phyloP scores from a whole-genome alignment of 805 yeast genomes.

The Wickerhamomyces bisporus region DNA sequence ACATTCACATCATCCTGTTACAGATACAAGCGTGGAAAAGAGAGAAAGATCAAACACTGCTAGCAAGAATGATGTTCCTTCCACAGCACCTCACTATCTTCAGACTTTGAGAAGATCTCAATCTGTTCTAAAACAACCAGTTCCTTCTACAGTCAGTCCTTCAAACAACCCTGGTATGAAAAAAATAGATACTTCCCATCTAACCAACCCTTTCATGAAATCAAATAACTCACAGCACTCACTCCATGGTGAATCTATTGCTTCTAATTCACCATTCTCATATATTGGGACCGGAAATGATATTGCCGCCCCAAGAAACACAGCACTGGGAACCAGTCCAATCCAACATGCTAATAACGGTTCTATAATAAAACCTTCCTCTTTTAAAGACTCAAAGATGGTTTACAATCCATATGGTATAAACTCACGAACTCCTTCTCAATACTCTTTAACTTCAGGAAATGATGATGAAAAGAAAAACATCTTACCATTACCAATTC shows the following conservation, averaged over 20 bases:
- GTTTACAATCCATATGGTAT: slow-evolving; percentile 65
- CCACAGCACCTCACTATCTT: not conserved
- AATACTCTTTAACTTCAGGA: slow-evolving; percentile 13
- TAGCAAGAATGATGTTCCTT: not conserved
- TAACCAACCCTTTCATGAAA: slow-evolving; percentile 1
- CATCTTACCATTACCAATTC: slow-evolving; percentile 55
- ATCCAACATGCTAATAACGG: not conserved
- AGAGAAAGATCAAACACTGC: not conserved
- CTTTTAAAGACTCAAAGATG: slow-evolving; percentile 31
- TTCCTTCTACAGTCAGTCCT: not conserved
- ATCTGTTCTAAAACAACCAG: not conserved
- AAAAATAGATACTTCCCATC: not conserved
- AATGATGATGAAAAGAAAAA: slow-evolving; percentile 38
- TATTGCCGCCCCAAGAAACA: slow-evolving; percentile 22
- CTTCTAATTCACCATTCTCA: not conserved
- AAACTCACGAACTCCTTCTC: slow-evolving; percentile 30
- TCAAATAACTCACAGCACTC: too few relatives aligned
- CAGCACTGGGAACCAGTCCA: slow-evolving; percentile 1
- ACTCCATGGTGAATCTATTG: too few relatives aligned
- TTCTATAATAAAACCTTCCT: slow-evolving; percentile 8
- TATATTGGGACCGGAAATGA: slow-evolving; percentile 20
- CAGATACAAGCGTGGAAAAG: not conserved
- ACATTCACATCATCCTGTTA: not conserved
- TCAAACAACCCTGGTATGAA: not conserved
- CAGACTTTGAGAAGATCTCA: not conserved